Evolutionary conservation across 371 early-diverging fungal genomes (phyloP).

Genomic region (Circinella minor): DNA sequence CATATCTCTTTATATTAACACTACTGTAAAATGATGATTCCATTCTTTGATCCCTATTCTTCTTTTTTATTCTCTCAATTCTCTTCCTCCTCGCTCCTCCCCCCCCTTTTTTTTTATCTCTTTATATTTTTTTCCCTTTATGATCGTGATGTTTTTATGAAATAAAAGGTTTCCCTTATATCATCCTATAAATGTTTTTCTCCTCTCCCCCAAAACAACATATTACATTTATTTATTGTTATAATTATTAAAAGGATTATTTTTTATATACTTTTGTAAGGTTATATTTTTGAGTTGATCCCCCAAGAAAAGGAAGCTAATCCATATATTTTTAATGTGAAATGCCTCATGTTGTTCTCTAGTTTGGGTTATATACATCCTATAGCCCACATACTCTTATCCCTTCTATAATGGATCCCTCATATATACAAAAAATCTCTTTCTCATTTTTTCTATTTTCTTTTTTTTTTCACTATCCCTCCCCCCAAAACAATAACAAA

Average conservation of each 20-base stretch:
- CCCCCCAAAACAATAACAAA: not conserved
- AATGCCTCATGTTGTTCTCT: not conserved
- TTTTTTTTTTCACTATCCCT: not conserved
- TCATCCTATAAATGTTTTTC: not conserved
- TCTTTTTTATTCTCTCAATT: too few species aligned
- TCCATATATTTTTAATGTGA: not conserved
- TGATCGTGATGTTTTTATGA: not conserved
- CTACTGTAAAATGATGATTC: constrained; percentile 4
- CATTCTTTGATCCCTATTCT: constrained; percentile 10
- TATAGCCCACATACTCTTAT: not conserved
- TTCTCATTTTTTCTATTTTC: constrained; percentile 5
- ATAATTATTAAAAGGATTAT: too few species aligned
- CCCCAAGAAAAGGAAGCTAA: not conserved
- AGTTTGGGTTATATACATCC: not conserved
- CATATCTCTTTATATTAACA: too few species aligned
- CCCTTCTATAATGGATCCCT: too few species aligned
- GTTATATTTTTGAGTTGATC: not conserved
- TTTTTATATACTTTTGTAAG: too few species aligned
- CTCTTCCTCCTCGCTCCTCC: not conserved
- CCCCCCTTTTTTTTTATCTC: not conserved
- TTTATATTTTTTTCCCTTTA: not conserved
- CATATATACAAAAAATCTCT: not conserved
- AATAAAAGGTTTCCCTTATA: constrained; percentile 1
- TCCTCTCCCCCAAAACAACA: not conserved
- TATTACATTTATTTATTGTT: not conserved